Evolutionary conservation across 164 flowering plant species (phyloP), one percentile per base, ranked within the genome.

Genomic region (Echeveria elegans): DNA sequence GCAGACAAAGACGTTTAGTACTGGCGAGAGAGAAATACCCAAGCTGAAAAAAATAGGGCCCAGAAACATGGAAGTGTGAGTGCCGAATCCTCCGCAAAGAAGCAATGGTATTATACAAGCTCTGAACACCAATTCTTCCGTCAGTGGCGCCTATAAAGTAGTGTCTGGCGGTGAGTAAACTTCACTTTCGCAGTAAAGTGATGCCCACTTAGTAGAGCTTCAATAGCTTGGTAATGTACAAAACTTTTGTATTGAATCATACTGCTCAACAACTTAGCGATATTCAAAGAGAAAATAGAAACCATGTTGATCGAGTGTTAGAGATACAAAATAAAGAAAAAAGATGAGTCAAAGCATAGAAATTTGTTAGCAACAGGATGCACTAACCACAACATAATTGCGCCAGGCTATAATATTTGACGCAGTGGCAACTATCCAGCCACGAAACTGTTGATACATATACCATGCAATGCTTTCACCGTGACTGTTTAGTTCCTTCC

Each of bases 101-200:
- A 94, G 97, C 74, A 94, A 70, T 31, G 99, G 94, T 69, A 89
- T 81, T 93, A 94, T 92, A 70, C 97, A 94, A 59, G 97, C 97
- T 77, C 97, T 80, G 72, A 95, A 95, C 53, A 95, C 97, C 84
- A 89, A 65, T 78, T 95, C 99, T 76, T 92, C 99, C 10, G 94
- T 89, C 26, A 91, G 21, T 50, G 99, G 99, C 16, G 96, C 96
- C 97, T 95, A 86, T 72, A 41, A 32, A 72, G 64, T 19, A 70
- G 67, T 5, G 40, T 37, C 48, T 50, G 5, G 12, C 61, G 45
- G 31, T 8, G 16, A 63, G 28, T 15, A 45, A 24, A 53, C 37
- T 5, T 38, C 47, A 47, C 66, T 32, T 23, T 8, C 4, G 5
- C 10, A 18, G 10, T n/a, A 63, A 4, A 21, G 4, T 58, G 28